Conservation (phyloP, 768 basidiomycete species). For the Pisolithus sp. region DNA sequence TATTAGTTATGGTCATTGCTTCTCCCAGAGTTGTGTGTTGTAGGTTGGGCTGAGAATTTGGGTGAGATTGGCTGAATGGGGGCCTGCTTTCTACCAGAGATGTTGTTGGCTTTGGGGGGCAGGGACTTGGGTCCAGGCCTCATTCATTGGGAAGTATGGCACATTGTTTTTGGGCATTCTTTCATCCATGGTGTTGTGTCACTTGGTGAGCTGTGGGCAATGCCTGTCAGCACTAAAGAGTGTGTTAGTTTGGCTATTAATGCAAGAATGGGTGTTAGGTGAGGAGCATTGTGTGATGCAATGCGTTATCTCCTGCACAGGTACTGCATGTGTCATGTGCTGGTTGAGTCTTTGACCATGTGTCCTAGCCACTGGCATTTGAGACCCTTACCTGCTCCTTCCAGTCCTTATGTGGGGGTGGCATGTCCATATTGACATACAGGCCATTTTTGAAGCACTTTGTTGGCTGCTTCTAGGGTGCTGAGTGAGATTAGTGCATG, state of each 20-base stretch:
- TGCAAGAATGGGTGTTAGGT: not conserved
- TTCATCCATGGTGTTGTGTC: not conserved
- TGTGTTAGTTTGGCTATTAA: too few species aligned
- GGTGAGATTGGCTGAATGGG: not conserved
- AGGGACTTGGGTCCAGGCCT: slow-evolving; percentile 7
- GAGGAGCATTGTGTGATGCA: too few species aligned
- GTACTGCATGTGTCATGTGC: not conserved
- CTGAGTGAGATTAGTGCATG: slow-evolving; percentile 19
- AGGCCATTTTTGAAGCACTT: slow-evolving; percentile 14
- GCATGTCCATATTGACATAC: slow-evolving; percentile 7
- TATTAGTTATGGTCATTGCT: not conserved
- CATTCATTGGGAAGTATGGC: slow-evolving; percentile 8
- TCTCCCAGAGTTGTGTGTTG: not conserved
- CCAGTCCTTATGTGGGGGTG: slow-evolving; percentile 8
- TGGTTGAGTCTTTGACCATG: not conserved
- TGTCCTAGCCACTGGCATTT: slow-evolving; percentile 5
- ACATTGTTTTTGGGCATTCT: slow-evolving; percentile 5
- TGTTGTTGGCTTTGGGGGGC: not conserved
- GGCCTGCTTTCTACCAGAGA: not conserved
- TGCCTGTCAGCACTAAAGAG: slow-evolving; percentile 4
- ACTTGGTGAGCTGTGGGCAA: not conserved
- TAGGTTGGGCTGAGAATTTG: not conserved
- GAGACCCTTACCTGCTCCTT: not conserved
- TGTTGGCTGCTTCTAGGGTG: slow-evolving; percentile 17
- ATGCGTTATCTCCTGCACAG: not conserved